Evolutionary conservation across 306 rosid genomes (phyloP), one percentile per base, ranked within the genome.

Genomic region (Delonix regia): DNA sequence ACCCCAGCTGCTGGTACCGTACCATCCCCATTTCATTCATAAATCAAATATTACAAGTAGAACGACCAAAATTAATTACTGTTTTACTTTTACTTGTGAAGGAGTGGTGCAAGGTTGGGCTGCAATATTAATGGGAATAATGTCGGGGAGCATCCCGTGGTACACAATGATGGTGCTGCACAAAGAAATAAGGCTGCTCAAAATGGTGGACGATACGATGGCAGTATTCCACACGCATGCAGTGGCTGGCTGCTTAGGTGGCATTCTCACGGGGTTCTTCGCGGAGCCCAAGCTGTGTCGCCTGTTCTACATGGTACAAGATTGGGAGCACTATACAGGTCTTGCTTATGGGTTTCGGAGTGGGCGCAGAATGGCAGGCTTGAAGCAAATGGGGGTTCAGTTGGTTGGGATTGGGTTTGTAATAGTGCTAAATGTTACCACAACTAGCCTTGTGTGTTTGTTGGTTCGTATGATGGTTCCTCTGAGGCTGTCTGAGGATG

Each of bases 41-140:
- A 30, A 30, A 30, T 30, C 33, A 30, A 30, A n/a, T n/a, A n/a
- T n/a, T n/a, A n/a, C n/a, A n/a, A n/a, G n/a, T n/a, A n/a, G 33
- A 30, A 30, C 4, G 33, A 30, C 33, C 33, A 30, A 30, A 38
- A 38, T 38, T 38, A 2, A 34, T 2, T 34, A 34, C 6, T 34
- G 38, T 34, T 34, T 34, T 34, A 34, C 2, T 34, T 34, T 34
- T 34, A 38, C 5, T 38, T 38, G 41, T 38, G 41, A 38, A 88
- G 91, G 91, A 33, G 91, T 83, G 68, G 91, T 88, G 66, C 88
- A 88, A 81, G 84, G 89, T 10, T 88, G 89, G 91, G 89, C 86
- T 48, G 89, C 91, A 27, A 62, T 88, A 8, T 4, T 83, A 21
- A 88, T 88, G 80, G 91, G 91, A 78, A 45, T 85, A 6, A 62